Evolutionary conservation across 345 rosid species (phyloP), one percentile per base, ranked within the genome.

Genomic region (Ceriops zippeliana): DNA sequence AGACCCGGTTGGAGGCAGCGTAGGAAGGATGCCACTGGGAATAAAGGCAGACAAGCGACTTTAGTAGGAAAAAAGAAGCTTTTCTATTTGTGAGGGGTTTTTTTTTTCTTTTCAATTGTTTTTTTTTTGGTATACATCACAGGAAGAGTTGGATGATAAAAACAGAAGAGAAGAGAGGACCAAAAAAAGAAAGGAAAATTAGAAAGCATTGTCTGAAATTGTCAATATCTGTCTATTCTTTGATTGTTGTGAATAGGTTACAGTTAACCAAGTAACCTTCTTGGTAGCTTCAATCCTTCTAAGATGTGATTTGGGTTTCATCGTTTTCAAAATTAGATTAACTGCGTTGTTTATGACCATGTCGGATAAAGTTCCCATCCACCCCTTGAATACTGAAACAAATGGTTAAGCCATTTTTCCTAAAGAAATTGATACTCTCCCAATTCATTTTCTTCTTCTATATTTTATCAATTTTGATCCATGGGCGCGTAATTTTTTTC

Each of bases 11-110:
- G 80, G 2, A 88, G 72, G 79, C 90, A 82, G 77, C 96, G 80
- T 78, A 89, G 86, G 54, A 92, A 86, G 79, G 75, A 79, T 66
- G 75, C 76, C 62, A 71, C 79, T 35, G 87, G 96, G 65, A 79
- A 63, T 35, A 79, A 76, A 61, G 78, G 71, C 52, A 71, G 66
- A 62, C 76, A 76, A 28, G 72, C 74, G n/a, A 65, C 32, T 58
- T 9, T 47, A 61, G 69, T 47, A 61, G 69, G 68, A 53, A 22
- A 74, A n/a, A 13, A 24, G 20, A 58, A 62, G 65, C 62, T 58
- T 38, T 46, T 24, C 17, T 42, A 42, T 11, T 42, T 13, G 17
- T 42, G 17, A 16, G 11, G 11, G 16, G 31, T 24, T 30, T 26
- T 16, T 28, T 20, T 65, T 30, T 34, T 7, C 5, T 28, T 60